Evolutionary conservation across 768 basidiomycete species (phyloP).

Genomic region (Tricholoma saponaceum): DNA sequence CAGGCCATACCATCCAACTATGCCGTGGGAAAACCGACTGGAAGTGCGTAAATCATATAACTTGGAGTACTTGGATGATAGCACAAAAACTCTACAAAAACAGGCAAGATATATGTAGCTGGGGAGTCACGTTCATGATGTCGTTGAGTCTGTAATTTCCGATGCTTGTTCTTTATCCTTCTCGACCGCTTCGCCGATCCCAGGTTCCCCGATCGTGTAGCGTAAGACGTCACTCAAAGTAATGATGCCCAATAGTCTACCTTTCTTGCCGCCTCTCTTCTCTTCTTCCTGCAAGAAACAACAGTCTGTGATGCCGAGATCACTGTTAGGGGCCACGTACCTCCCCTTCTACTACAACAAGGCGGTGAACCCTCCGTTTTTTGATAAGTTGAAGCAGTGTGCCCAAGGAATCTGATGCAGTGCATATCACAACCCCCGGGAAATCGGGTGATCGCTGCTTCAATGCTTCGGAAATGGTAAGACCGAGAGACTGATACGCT

Average conservation of each 20-base stretch:
- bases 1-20: too few species aligned
- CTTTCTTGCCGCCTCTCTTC: conserved; percentile 73
- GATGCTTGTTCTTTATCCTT: conserved; percentile 17
- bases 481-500: conserved; percentile 92
- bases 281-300: conserved; percentile 63
- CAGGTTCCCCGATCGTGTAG: conserved; percentile 71
- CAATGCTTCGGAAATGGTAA: conserved; percentile 90
- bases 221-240: conserved; percentile 86
- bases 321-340: conserved; percentile 32
- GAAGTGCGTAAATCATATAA: too few species aligned
- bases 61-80: not conserved
- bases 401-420: conserved; percentile 85
- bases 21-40: too few species aligned
- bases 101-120: too few species aligned
- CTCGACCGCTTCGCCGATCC: conserved; percentile 43
- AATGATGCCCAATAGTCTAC: conserved; percentile 80
- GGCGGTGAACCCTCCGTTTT: conserved; percentile 88
- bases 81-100: not conserved
- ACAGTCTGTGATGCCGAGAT: not conserved
- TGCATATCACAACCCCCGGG: conserved; percentile 95
- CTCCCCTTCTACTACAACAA: conserved; percentile 94
- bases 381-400: conserved; percentile 89
- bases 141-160: conserved; percentile 1
- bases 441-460: conserved; percentile 92
- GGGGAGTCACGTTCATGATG: not conserved